Evolutionary conservation across 345 rosid genomes (phyloP).

Genomic region (Gossypium herbaceum): DNA sequence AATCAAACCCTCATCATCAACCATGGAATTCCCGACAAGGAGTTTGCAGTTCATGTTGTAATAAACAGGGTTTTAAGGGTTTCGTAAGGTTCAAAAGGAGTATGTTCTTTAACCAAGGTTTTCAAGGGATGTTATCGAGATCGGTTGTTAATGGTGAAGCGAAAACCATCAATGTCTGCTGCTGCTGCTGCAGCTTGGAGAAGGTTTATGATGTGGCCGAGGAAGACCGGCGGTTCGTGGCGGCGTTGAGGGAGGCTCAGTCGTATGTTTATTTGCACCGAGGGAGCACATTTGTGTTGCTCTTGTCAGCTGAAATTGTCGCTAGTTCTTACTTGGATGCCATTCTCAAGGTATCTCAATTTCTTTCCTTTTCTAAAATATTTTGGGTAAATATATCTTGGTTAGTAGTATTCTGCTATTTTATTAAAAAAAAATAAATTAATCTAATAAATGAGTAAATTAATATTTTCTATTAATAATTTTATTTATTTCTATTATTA

Average conservation of each 20-base stretch:
- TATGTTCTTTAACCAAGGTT: neutral
- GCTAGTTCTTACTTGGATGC: neutral
- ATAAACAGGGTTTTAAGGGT: neutral
- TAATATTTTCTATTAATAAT: too few species aligned
- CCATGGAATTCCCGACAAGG: neutral
- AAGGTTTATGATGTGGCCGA: neutral
- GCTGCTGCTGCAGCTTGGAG: neutral
- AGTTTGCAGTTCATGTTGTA: neutral
- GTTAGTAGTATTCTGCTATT: too few species aligned
- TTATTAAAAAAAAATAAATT: rapidly evolving
- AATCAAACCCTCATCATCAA: neutral
- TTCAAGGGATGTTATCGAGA: neutral
- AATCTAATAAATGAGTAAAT: too few species aligned
- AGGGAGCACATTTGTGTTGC: conserved; percentile 25
- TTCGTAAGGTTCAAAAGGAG: neutral
- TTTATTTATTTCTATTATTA: too few species aligned
- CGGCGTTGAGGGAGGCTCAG: conserved; percentile 24
- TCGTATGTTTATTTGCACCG: conserved; percentile 14
- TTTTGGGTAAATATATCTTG: too few species aligned
- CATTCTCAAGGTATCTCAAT: neutral
- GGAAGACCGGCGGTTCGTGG: conserved; percentile 14
- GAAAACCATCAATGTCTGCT: neutral
- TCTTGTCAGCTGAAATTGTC: conserved; percentile 12
- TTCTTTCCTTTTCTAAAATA: neutral
- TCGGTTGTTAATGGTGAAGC: neutral